Conservation (phyloP, 768 basidiomycete genomes). For the Dentipellis fragilis region DNA sequence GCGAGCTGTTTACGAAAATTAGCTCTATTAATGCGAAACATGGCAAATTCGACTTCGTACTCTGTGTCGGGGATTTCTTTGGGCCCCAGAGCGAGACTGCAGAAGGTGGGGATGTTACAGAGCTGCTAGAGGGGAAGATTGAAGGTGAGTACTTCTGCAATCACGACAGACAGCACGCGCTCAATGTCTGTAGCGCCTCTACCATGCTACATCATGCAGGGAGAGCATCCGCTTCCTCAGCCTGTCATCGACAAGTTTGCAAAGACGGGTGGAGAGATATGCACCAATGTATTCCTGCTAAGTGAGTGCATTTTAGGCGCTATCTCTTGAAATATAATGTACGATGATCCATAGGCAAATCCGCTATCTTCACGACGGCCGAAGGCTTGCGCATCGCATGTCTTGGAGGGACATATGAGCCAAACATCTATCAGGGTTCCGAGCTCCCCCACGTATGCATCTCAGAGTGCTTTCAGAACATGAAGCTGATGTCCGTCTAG, state of each 20-base stretch:
- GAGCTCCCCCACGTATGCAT: slow-evolving; percentile 55
- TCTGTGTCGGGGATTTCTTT: slow-evolving; percentile 84
- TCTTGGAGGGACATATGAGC: slow-evolving; percentile 69
- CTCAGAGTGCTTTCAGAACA: not conserved
- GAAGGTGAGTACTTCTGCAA: slow-evolving; percentile 36
- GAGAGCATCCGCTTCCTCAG: slow-evolving; percentile 64
- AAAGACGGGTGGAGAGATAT: slow-evolving; percentile 69
- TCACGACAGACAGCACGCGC: not conserved
- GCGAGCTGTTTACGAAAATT: slow-evolving; percentile 71
- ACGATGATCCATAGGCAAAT: slow-evolving; percentile 50
- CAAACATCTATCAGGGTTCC: slow-evolving; percentile 44
- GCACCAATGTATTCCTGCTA: slow-evolving; percentile 74
- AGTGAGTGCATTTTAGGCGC: slow-evolving; percentile 41
- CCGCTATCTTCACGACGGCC: slow-evolving; percentile 67
- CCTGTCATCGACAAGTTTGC: slow-evolving; percentile 66
- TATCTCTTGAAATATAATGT: slow-evolving; percentile 1
- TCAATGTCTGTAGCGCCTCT: slow-evolving; percentile 51
- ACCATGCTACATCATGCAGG: slow-evolving; percentile 91
- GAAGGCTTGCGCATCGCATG: slow-evolving; percentile 80
- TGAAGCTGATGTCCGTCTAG: slow-evolving; percentile 23
- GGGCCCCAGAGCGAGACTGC: slow-evolving; percentile 30
- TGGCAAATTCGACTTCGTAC: slow-evolving; percentile 80
- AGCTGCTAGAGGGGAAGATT: slow-evolving; percentile 57
- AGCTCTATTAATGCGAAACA: slow-evolving; percentile 82
- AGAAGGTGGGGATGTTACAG: slow-evolving; percentile 36